Evolutionary conservation across 1,284 basidiomycete species (phyloP), one percentile per base, ranked within the genome.

Genomic region (Fomitopsis schrenkii): DNA sequence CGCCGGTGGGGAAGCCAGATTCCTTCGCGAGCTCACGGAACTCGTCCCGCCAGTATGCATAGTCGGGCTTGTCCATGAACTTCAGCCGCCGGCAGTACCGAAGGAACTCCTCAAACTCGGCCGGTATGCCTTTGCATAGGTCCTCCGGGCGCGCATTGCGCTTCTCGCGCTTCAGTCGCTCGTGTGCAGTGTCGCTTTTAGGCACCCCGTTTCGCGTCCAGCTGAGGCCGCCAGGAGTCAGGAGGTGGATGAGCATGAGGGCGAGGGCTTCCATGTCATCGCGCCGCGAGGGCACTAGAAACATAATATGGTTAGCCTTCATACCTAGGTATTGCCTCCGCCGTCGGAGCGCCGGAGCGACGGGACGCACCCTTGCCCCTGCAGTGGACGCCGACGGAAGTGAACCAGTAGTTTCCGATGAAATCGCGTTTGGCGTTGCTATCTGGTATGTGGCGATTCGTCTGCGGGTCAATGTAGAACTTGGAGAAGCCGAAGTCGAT

Each of bases 401-500:
- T 76, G 70, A 91, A 91, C 88, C 88, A 91, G 69, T 91, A 91
- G 68, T 91, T 91, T 33, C 89, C 89, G 55, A 91, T 85, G 66
- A 91, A 91, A 68, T 90, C 86, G 45, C 87, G 83, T 68, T 85
- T 85, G 10, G 69, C 72, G 63, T 81, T 85, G 66, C 83, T 85
- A 62, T 91, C 85, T 19, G 84, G 82, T 60, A 91, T 88, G 66
- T 91, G 89, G 28, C 81, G 79, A 40, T 74, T 77, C 4, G 87
- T 89, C 44, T 72, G 63, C 19, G 79, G 80, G 72, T 91, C 87
- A 65, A 91, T 83, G 65, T 89, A 91, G 50, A 80, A 80, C 68
- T 91, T 91, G 17, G 88, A 89, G 70, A 91, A 91, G 9, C 89
- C 89, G 71, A 91, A 91, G 72, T 91, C 90, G 67, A 91, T 91